Percentiles rank a stretch among this genome's conserved stretches.
Conservation (phyloP, 768 basidiomycete species). For the Steccherinum ochraceum region DNA sequence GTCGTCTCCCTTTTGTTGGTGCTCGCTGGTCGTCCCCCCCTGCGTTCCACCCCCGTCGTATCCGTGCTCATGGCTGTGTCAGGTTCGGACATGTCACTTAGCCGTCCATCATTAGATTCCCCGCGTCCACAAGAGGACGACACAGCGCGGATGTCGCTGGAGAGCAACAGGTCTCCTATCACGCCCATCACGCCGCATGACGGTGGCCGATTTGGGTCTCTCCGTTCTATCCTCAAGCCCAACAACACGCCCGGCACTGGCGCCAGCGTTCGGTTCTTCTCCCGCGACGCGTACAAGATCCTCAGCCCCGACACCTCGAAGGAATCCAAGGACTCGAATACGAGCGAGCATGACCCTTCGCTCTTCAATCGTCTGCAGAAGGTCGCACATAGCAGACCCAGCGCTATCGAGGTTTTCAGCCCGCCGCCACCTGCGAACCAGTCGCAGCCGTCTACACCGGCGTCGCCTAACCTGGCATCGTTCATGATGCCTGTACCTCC, state of each 20-base stretch:
- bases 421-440: conserved; percentile 9
- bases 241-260: conserved; percentile 69
- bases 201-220: conserved; percentile 39
- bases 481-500: conserved; percentile 34
- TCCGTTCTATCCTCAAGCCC: conserved; percentile 68
- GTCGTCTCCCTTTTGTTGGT: neutral
- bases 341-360: conserved; percentile 25
- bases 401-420: conserved; percentile 46
- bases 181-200: conserved; percentile 32
- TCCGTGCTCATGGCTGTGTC: neutral
- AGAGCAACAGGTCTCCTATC: conserved; percentile 16
- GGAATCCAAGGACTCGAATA: conserved; percentile 16
- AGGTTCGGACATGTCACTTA: conserved; percentile 19
- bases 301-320: conserved; percentile 63
- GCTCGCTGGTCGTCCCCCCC: conserved; percentile 16
- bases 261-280: conserved; percentile 76
- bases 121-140: conserved; percentile 20
- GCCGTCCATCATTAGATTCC: conserved; percentile 24
- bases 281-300: conserved; percentile 57
- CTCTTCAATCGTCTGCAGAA: conserved; percentile 23
- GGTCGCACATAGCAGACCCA: conserved; percentile 31
- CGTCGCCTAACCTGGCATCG: conserved; percentile 17
- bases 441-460: conserved; percentile 6
- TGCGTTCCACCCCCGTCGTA: neutral
- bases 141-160: conserved; percentile 14